A percentile compares a stretch with the other conserved stretches of the same genome.
Evolutionary conservation across 1,284 basidiomycete species (phyloP).

Genomic region (Irpex sp.): DNA sequence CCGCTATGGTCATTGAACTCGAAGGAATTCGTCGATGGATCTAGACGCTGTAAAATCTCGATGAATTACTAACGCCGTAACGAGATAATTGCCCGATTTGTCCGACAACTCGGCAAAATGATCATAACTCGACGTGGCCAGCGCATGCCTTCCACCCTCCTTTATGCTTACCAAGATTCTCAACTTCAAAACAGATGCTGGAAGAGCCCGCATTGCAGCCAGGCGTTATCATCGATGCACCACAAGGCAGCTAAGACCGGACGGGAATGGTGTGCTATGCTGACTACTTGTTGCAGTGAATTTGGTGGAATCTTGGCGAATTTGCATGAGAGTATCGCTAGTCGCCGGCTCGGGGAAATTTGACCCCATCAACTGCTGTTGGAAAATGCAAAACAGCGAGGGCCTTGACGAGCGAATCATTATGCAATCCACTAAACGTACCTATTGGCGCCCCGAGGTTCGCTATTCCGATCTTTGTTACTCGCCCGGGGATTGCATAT

Average conservation of each 20-base stretch:
- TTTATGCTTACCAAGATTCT: too few species aligned
- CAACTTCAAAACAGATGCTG: too few species aligned
- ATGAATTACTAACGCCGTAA: neutral
- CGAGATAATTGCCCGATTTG: neutral
- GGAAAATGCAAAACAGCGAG: neutral
- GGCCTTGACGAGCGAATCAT: neutral
- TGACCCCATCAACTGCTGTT: neutral
- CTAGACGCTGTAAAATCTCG: neutral
- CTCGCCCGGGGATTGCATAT: neutral
- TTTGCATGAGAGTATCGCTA: neutral
- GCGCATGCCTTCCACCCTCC: too few species aligned
- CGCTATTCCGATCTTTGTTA: neutral
- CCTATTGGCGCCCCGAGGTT: neutral
- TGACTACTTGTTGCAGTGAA: too few species aligned
- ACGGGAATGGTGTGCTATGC: too few species aligned
- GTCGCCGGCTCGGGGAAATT: neutral
- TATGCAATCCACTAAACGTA: slow-evolving; percentile 3
- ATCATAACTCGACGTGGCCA: neutral
- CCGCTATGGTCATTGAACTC: too few species aligned
- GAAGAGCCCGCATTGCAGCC: too few species aligned
- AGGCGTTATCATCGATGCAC: too few species aligned
- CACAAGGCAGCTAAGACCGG: too few species aligned
- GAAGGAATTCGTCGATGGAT: neutral
- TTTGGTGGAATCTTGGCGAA: too few species aligned
- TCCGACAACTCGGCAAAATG: neutral